Percentiles rank a stretch among this genome's conserved stretches.
These are phyloP conservation scores for Pleurotus eryngii DNA, from an alignment of 768 basidiomycete genomes.

Conservation along the genomic window DNA sequence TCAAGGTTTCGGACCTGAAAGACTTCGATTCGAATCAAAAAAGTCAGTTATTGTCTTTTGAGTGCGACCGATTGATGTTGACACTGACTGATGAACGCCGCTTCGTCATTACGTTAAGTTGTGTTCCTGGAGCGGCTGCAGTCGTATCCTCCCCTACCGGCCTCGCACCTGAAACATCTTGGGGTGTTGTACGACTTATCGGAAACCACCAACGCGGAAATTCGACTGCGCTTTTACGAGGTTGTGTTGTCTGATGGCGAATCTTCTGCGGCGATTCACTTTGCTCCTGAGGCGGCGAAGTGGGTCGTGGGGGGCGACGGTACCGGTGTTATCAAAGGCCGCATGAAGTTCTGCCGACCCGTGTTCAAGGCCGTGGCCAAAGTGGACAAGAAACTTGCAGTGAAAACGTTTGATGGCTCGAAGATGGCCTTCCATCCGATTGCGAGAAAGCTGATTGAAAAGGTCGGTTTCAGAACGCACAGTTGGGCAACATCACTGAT, in stretches of 20 bases:
- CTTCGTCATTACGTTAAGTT: constrained; percentile 36
- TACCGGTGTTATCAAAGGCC: constrained; percentile 62
- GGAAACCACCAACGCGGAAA: constrained; percentile 68
- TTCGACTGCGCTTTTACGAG: constrained; percentile 76
- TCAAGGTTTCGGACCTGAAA: constrained; percentile 57
- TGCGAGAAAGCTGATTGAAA: constrained; percentile 70
- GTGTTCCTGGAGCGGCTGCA: constrained; percentile 83
- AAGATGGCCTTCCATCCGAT: constrained; percentile 72
- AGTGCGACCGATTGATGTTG: neutral
- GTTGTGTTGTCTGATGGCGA: constrained; percentile 51
- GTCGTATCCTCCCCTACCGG: constrained; percentile 57
- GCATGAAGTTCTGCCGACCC: constrained; percentile 85
- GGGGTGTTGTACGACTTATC: constrained; percentile 48
- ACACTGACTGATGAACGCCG: constrained; percentile 1
- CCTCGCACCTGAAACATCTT: constrained; percentile 55
- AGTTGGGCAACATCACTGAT: neutral
- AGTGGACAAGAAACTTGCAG: constrained; percentile 53
- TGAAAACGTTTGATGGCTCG: constrained; percentile 41
- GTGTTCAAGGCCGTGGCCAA: constrained; percentile 52
- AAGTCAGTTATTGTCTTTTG: constrained; percentile 36
- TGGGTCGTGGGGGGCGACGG: constrained; percentile 72
- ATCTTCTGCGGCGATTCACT: constrained; percentile 45
- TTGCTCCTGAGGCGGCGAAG: constrained; percentile 49
- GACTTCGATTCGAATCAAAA: constrained; percentile 75
- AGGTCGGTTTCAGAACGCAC: constrained; percentile 40